A percentile compares a stretch with the other conserved stretches of the same genome.
phyloP scores from a whole-genome alignment of 306 rosid genomes.

The Trifolium pratense region DNA sequence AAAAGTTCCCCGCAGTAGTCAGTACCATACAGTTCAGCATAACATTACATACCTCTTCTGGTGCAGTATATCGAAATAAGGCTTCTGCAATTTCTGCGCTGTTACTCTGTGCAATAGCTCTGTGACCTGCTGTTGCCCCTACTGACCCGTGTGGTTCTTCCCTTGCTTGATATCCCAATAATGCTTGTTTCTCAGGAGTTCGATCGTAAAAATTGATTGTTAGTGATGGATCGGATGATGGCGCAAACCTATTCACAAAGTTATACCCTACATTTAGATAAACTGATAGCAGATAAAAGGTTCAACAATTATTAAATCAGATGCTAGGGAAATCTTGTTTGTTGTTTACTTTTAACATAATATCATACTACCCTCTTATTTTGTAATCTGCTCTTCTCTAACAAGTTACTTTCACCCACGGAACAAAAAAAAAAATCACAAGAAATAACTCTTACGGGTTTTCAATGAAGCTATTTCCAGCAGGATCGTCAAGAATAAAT shows the following conservation, averaged over 20 bases:
- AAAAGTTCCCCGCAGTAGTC: too few relatives aligned
- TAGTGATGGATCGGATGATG: slow-evolving; percentile 75
- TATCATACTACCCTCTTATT: neutral
- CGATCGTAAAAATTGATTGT: slow-evolving; percentile 81
- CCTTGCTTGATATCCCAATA: slow-evolving; percentile 68
- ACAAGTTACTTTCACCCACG: neutral
- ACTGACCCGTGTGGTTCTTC: slow-evolving; percentile 73
- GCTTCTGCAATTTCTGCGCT: slow-evolving; percentile 80
- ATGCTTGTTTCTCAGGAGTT: slow-evolving; percentile 80
- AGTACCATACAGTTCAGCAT: slow-evolving; percentile 19
- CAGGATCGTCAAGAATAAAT: slow-evolving; percentile 85
- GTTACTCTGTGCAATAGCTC: slow-evolving; percentile 83
- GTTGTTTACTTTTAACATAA: too few relatives aligned
- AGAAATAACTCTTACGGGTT: slow-evolving; percentile 67
- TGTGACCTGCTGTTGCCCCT: slow-evolving; percentile 84
- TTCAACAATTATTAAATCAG: neutral
- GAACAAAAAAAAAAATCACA: neutral
- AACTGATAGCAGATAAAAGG: slow-evolving; percentile 9
- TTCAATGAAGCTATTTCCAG: slow-evolving; percentile 95
- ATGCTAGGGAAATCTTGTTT: too few relatives aligned
- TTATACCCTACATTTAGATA: neutral
- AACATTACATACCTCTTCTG: slow-evolving; percentile 58
- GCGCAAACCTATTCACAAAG: slow-evolving; percentile 68
- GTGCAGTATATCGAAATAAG: slow-evolving; percentile 82
- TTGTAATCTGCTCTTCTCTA: neutral